A percentile compares a stretch with the other conserved stretches of the same genome.
Conservation (phyloP, 2,329 filamentous ascomycete species). For the Neoascochyta sp. region DNA sequence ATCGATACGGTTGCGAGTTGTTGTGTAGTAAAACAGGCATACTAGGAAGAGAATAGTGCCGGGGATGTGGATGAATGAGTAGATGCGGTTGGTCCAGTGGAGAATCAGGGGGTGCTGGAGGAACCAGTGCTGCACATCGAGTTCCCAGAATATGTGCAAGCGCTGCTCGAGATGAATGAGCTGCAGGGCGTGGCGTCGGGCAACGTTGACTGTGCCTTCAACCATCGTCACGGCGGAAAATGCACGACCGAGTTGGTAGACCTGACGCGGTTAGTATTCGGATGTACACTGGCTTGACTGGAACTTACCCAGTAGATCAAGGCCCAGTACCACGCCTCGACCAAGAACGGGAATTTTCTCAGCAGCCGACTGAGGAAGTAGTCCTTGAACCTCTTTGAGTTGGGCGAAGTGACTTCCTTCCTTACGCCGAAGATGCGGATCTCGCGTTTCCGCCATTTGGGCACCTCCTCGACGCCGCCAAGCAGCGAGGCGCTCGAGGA, state of each 20-base stretch:
- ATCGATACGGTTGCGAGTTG: constrained; percentile 53
- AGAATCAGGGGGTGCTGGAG: constrained; percentile 55
- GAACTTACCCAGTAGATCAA: constrained; percentile 68
- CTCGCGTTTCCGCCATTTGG: constrained; percentile 50
- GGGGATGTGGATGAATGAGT: constrained; percentile 76
- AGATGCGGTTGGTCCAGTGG: constrained; percentile 67
- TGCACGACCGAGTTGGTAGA: constrained; percentile 70
- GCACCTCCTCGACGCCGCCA: constrained; percentile 37
- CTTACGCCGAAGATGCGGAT: constrained; percentile 47
- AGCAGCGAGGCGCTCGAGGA: constrained; percentile 44
- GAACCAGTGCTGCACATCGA: constrained; percentile 58
- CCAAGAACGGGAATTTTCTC: constrained; percentile 65
- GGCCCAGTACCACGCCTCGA: constrained; percentile 75
- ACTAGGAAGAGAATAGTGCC: constrained; percentile 68
- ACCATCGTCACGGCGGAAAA: constrained; percentile 67
- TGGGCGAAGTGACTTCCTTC: constrained; percentile 55
- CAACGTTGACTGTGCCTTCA: constrained; percentile 64
- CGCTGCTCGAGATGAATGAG: constrained; percentile 63
- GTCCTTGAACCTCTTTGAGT: constrained; percentile 58
- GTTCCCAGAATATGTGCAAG: constrained; percentile 63
- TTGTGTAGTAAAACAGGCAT: constrained; percentile 67
- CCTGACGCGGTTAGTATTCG: constrained; percentile 45
- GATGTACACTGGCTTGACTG: too few species aligned
- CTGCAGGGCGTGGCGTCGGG: constrained; percentile 64
- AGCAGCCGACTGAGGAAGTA: constrained; percentile 62